Conservation (phyloP, 2,329 filamentous ascomycete species). For the Elsinoe arachidis region DNA sequence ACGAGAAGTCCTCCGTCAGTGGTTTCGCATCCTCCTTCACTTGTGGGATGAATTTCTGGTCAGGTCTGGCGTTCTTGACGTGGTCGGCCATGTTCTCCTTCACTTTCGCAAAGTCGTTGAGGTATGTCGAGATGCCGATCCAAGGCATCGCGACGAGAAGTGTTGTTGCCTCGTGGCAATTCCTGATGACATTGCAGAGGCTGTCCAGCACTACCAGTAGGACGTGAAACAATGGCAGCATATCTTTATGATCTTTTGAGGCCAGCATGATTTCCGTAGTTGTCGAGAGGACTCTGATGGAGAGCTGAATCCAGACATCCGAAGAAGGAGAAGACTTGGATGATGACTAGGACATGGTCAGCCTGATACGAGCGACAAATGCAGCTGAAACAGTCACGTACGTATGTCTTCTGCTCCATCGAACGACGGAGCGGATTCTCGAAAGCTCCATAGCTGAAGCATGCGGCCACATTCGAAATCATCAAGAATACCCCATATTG, state of each 20-base stretch:
- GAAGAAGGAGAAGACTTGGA: background rate
- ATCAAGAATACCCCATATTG: constrained; percentile 52
- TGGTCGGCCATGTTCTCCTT: constrained; percentile 28
- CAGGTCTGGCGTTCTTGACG: constrained; percentile 28
- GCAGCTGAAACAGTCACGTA: background rate
- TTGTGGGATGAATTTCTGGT: constrained; percentile 32
- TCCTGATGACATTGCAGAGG: constrained; percentile 24
- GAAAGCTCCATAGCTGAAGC: constrained; percentile 47
- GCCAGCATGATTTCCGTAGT: constrained; percentile 35
- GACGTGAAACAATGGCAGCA: constrained; percentile 55
- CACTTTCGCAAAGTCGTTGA: constrained; percentile 43
- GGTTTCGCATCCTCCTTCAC: constrained; percentile 43
- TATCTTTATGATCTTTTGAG: constrained; percentile 27
- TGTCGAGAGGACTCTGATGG: constrained; percentile 30
- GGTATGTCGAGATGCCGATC: constrained; percentile 42
- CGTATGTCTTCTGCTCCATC: constrained; percentile 23
- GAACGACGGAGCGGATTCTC: constrained; percentile 40
- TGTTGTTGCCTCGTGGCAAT: background rate
- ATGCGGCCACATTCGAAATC: constrained; percentile 45
- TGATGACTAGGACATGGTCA: background rate
- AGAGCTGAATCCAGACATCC: constrained; percentile 25
- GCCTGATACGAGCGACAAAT: too few relatives aligned
- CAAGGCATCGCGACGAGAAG: constrained; percentile 41
- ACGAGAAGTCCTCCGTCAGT: constrained; percentile 59
- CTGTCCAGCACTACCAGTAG: constrained; percentile 51